Base-by-base conservation (phyloP, 768 basidiomycete genomes). In the Suillus ampliporus region DNA sequence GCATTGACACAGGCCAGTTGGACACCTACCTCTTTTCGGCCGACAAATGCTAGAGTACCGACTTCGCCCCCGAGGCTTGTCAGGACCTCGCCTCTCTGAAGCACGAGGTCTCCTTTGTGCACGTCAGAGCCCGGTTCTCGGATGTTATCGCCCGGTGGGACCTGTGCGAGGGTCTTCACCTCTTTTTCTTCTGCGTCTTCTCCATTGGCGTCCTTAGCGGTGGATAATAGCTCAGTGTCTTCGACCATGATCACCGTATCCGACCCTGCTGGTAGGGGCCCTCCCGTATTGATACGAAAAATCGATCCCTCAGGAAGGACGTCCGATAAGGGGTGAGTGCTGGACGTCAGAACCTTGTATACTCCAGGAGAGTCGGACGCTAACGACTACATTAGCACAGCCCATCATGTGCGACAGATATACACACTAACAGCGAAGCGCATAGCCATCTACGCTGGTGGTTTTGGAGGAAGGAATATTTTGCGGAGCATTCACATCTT, bases 241-340 rank as follows among this genome's bases (percentile, higher is more conserved):
- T 97, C 94, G 21, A 97, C 94, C 94, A 95, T 96, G 74, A 97
- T 88, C 3, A 95, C 89, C 0, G 92, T 79, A 70, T 95, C 89
- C 8, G 89, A 75, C 5, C 91, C 93, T 0, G 76, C 72, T 2
- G 94, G 94, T 3, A 97, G 77, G 0, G 92, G 91, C 0, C 85
- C 90, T 7, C 94, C 94, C 1, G 94, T 97, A 76, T 95, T 95
- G 73, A 97, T 85, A 48, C 94, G 88, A 14, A 80, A 73, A 43
- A 85, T 75, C 21, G 78, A 70, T 10, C 86, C 79, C 0, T 72
- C 63, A 26, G 89, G 87, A 6, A 85, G 64, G 5, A 74, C 71
- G 17, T 67, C 67, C 38, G 68, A 14, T n/a, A 68, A 65, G 1
- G 64, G 35, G 57, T 78, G 77, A 0, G 78, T 85, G 60, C 78